These are phyloP conservation scores for Phoma herbarum DNA, from an alignment of 2,329 filamentous ascomycete genomes.

Conservation along the genomic window DNA sequence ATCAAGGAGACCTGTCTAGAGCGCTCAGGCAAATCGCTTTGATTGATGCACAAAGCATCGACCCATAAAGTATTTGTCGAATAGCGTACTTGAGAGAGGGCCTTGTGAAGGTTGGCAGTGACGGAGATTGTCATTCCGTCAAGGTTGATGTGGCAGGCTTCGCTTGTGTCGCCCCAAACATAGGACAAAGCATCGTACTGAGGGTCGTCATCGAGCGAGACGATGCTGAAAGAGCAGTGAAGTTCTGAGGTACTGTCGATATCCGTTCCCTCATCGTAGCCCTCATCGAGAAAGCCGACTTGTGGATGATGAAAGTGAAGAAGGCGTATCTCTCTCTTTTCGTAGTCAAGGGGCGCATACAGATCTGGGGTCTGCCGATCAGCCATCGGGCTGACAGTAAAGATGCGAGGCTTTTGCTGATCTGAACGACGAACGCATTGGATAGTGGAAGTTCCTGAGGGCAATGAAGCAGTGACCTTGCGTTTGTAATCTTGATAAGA, in stretches of 20 bases:
- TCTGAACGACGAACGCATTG: not conserved
- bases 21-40: constrained; percentile 23
- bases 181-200: constrained; percentile 24
- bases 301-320: constrained; percentile 4
- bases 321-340: constrained; percentile 1
- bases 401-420: not conserved
- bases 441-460: not conserved
- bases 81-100: constrained; percentile 23
- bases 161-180: constrained; percentile 23
- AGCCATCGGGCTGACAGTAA: not conserved
- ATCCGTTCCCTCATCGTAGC: not conserved
- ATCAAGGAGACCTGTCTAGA: constrained; percentile 31
- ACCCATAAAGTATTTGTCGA: constrained; percentile 21
- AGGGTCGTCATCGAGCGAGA: constrained; percentile 1
- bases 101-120: constrained; percentile 27
- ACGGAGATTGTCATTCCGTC: constrained; percentile 11
- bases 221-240: constrained; percentile 3
- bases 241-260: not conserved
- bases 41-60: constrained; percentile 36
- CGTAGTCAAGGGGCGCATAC: not conserved
- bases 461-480: not conserved
- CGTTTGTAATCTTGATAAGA: not conserved
- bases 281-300: not conserved
- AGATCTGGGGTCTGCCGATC: not conserved
- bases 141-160: constrained; percentile 7